Percentiles rank a stretch among this genome's conserved stretches.
Conservation (phyloP, 73 alveolate genomes). For the Durusdinium trenchii region DNA sequence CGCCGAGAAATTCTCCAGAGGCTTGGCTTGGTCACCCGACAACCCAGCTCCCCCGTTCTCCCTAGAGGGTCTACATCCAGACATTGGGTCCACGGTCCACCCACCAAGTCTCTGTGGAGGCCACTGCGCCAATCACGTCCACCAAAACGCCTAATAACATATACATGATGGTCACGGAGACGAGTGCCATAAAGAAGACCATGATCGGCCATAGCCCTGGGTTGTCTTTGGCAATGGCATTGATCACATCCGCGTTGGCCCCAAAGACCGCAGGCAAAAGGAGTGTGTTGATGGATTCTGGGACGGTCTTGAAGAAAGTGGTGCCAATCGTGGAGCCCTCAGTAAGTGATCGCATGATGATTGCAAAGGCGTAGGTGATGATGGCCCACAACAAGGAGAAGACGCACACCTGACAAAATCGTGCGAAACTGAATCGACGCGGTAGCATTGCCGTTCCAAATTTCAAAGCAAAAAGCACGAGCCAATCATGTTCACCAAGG, state of each 20-base stretch:
- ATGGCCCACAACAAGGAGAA: constrained; percentile 68
- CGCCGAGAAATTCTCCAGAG: background rate
- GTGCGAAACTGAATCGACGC: too few species aligned
- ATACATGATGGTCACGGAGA: constrained; percentile 90
- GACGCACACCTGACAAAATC: too few species aligned
- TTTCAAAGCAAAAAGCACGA: too few species aligned
- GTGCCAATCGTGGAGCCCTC: constrained; percentile 46
- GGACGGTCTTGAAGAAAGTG: constrained; percentile 39
- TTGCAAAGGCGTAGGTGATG: constrained; percentile 91
- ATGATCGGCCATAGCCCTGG: constrained; percentile 85
- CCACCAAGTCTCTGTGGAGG: constrained; percentile 39
- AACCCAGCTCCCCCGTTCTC: too few species aligned
- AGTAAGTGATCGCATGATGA: constrained; percentile 48
- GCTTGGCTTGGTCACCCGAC: background rate
- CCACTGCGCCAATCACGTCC: constrained; percentile 89
- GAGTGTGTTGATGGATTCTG: constrained; percentile 70
- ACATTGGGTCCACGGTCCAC: too few species aligned
- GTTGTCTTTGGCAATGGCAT: constrained; percentile 4
- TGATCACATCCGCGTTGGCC: constrained; percentile 72
- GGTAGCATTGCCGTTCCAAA: too few species aligned
- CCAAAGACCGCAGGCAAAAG: constrained; percentile 87
- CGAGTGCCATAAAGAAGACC: constrained; percentile 85
- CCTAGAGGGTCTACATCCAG: background rate
- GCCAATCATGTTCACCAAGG: too few species aligned
- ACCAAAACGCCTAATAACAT: constrained; percentile 84